Evolutionary conservation across 2,329 filamentous ascomycete species (phyloP), one percentile per base, ranked within the genome.

Genomic region (Trichoderma sp.): DNA sequence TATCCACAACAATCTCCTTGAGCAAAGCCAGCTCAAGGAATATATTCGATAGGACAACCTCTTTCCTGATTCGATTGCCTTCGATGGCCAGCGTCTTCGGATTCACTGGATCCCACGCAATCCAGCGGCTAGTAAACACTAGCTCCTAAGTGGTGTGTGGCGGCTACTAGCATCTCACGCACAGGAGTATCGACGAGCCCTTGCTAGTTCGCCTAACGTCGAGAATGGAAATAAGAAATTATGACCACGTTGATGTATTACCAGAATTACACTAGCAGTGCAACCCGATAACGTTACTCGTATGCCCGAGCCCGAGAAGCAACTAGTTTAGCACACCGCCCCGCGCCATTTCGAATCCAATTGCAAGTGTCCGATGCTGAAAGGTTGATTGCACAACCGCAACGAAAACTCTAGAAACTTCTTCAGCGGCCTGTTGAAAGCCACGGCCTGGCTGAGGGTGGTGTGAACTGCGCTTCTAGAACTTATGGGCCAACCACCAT

Each of bases 401-500:
- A n/a, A 24, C 24, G 61, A 56, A 64, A 24, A 35, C 49, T 56
- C 61, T 64, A 56, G 61, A 64, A 64, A 56, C 61, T 64, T 64
- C 61, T 6, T 24, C 31, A 55, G 35, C 40, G 27, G 40, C 29
- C 31, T 27, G 31, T n/a, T 33, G 21, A 19, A 37, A 59, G 56
- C 56, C 57, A 60, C 35, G 16, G 10, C 16, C 24, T 37, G 5
- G n/a, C 16, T 21, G 61, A 64, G 29, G 61, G 61, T 55, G 61
- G 61, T 40, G 37, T 64, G 52, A 19, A 21, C 31, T 53, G 60
- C 33, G 60, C 43, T 53, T 63, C 8, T 24, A 52, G 52, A 19
- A 27, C 27, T 21, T 55, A 16, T 55, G 19, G 33, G n/a, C 61
- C 56, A 64, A 56, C 49, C 61, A 56, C 49, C 61, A 19, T 29